phyloP scores from a whole-genome alignment of 2,329 filamentous ascomycete species.

The Paradendryphiella salina region DNA sequence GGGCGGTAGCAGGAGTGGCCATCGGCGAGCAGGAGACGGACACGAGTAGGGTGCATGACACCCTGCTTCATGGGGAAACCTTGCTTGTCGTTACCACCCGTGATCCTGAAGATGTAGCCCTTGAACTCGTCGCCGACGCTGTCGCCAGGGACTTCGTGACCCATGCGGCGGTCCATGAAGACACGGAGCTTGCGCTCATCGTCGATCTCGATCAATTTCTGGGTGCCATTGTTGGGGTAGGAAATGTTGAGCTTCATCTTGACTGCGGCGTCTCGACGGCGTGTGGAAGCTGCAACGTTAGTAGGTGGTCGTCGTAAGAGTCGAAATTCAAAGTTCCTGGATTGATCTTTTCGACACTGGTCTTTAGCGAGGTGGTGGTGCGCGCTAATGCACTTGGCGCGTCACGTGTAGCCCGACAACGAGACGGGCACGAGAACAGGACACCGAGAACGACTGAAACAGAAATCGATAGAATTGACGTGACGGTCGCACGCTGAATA shows the following conservation, averaged over 20 bases:
- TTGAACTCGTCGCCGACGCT: conserved; percentile 99
- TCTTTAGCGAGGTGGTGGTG: conserved; percentile 14
- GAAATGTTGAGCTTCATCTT: conserved; percentile 78
- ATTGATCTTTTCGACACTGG: conserved; percentile 12
- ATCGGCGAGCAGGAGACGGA: conserved; percentile 90
- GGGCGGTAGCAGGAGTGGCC: conserved; percentile 99
- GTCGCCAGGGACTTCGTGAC: conserved; percentile 89
- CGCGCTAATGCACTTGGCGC: conserved; percentile 10
- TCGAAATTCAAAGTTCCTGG: conserved; percentile 21
- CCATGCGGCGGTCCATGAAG: conserved; percentile 99
- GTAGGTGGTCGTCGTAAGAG: conserved; percentile 36
- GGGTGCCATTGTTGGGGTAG: conserved; percentile 98
- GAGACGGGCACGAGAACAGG: not conserved
- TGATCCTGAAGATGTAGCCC: conserved; percentile 99
- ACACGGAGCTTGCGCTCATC: conserved; percentile 99
- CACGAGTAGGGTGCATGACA: conserved; percentile 98
- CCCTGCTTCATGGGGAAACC: conserved; percentile 99
- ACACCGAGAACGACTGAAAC: no score
- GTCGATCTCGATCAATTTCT: conserved; percentile 98
- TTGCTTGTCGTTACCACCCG: conserved; percentile 99
- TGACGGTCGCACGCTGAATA: no score
- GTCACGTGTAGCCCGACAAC: conserved; percentile 16
- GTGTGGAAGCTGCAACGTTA: conserved; percentile 44
- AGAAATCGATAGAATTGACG: no score
- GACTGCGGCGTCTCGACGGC: conserved; percentile 42